A percentile compares a stretch with the other conserved stretches of the same genome.
Conservation (phyloP, 2,329 filamentous ascomycete species). For the Harringtonia lauricola region DNA sequence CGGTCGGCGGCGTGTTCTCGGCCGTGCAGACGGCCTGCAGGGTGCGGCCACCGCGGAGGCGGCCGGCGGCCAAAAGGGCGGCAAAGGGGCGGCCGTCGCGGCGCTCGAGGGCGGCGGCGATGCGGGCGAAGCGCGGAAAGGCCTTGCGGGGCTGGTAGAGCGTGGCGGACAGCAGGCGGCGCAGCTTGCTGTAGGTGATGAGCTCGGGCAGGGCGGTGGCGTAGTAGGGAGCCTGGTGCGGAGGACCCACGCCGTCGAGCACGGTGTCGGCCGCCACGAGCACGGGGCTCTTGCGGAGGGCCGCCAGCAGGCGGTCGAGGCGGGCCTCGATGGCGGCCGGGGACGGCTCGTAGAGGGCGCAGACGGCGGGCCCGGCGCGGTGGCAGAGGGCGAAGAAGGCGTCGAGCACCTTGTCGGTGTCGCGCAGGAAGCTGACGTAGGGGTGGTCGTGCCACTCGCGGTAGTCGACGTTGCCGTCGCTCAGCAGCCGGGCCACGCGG, state of each 20-base stretch:
- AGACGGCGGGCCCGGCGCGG: constrained; percentile 35
- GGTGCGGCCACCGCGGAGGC: neutral
- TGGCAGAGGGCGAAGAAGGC: constrained; percentile 44
- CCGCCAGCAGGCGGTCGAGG: constrained; percentile 26
- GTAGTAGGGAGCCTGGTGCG: too few relatives aligned
- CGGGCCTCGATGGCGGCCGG: constrained; percentile 26
- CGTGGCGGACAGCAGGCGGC: constrained; percentile 27
- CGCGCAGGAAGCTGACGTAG: constrained; percentile 35
- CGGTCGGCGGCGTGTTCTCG: constrained; percentile 19
- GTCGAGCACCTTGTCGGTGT: constrained; percentile 41
- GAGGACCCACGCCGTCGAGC: constrained; percentile 19
- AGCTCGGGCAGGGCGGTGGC: constrained; percentile 26
- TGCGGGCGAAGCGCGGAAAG: constrained; percentile 30
- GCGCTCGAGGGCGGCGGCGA: constrained; percentile 30
- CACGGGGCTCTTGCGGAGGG: constrained; percentile 30
- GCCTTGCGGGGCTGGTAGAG: constrained; percentile 33
- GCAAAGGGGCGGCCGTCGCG: constrained; percentile 31
- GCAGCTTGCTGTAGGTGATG: constrained; percentile 38
- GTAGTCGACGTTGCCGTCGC: constrained; percentile 43
- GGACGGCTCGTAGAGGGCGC: constrained; percentile 28
- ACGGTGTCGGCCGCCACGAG: constrained; percentile 21
- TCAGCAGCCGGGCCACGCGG: constrained; percentile 35
- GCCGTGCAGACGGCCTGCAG: constrained; percentile 18
- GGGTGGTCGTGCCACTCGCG: constrained; percentile 38
- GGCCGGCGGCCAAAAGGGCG: constrained; percentile 5